These are phyloP conservation scores for Cryptosporidium felis DNA, from an alignment of 169 alveolate species.

Conservation along the genomic window DNA sequence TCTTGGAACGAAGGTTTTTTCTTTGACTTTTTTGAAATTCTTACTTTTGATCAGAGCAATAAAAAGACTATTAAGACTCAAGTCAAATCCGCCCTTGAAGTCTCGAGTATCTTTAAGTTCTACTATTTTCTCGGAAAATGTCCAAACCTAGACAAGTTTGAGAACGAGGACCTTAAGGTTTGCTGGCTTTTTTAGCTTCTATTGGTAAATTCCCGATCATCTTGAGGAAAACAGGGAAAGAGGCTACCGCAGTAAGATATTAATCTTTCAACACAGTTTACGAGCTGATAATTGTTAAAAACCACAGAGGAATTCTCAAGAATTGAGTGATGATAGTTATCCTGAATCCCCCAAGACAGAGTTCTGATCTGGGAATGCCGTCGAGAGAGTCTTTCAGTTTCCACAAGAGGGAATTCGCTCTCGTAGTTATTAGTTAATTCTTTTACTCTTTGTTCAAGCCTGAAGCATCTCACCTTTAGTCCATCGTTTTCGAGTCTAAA, in stretches of 20 bases:
- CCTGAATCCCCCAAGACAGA: conserved; percentile 27
- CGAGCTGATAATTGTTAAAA: conserved; percentile 27
- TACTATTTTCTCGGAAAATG: conserved; percentile 22
- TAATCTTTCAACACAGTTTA: conserved; percentile 21
- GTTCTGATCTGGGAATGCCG: not conserved
- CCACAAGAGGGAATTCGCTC: not conserved
- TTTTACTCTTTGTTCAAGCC: conserved; percentile 63
- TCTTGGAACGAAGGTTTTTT: too few species aligned
- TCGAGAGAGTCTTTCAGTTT: not conserved
- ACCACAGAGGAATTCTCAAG: conserved; percentile 31
- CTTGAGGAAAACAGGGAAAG: conserved; percentile 4
- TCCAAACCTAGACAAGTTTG: not conserved
- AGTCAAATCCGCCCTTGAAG: not conserved
- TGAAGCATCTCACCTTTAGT: conserved; percentile 50
- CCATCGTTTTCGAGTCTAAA: conserved; percentile 59
- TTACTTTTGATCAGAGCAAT: not conserved
- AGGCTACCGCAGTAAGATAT: not conserved
- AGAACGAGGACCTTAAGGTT: too few species aligned
- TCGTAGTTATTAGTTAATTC: conserved; percentile 55
- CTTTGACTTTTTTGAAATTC: too few species aligned
- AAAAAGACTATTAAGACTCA: not conserved
- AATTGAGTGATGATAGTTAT: not conserved
- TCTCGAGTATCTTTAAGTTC: conserved; percentile 1
- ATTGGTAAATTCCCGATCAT: too few species aligned
- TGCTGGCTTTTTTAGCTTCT: too few species aligned